Conservation (phyloP, 1,284 basidiomycete genomes). For the Lignosus rhinocerotis region DNA sequence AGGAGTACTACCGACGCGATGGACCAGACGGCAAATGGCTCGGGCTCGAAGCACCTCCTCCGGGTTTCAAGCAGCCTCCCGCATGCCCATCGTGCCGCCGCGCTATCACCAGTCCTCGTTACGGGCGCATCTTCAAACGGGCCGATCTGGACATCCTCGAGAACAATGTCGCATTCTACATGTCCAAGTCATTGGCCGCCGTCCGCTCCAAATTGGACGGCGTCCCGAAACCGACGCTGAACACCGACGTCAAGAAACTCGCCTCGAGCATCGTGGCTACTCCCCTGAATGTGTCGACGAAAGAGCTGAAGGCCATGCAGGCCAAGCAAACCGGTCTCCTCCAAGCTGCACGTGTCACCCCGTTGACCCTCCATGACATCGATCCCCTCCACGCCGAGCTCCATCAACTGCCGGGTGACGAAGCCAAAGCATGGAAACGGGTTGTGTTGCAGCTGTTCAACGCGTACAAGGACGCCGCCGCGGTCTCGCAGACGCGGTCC, state of each 20-base stretch:
- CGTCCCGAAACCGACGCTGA: constrained; percentile 6
- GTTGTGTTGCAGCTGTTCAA: constrained; percentile 33
- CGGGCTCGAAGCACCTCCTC: constrained; percentile 42
- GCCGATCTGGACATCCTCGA: constrained; percentile 64
- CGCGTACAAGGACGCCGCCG: constrained; percentile 38
- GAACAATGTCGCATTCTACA: constrained; percentile 54
- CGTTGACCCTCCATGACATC: constrained; percentile 19
- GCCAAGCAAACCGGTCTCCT: constrained; percentile 10
- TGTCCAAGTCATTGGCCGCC: constrained; percentile 44
- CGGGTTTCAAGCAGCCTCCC: constrained; percentile 46
- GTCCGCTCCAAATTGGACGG: constrained; percentile 31
- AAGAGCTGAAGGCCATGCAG: constrained; percentile 12
- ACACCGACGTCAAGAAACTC: background rate
- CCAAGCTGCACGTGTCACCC: constrained; percentile 20
- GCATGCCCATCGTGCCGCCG: constrained; percentile 57
- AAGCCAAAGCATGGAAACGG: constrained; percentile 40
- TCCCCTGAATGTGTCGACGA: constrained; percentile 13
- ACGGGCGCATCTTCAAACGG: constrained; percentile 61
- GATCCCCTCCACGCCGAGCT: constrained; percentile 22
- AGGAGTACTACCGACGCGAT: constrained; percentile 49
- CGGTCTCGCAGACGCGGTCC: constrained; percentile 43
- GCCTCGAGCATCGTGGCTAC: background rate
- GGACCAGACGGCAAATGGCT: constrained; percentile 39
- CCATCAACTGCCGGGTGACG: constrained; percentile 35
- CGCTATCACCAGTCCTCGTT: constrained; percentile 52